Evolutionary conservation across 495 filamentous ascomycete genomes (phyloP).

Genomic region (Aspergillus affinis): DNA sequence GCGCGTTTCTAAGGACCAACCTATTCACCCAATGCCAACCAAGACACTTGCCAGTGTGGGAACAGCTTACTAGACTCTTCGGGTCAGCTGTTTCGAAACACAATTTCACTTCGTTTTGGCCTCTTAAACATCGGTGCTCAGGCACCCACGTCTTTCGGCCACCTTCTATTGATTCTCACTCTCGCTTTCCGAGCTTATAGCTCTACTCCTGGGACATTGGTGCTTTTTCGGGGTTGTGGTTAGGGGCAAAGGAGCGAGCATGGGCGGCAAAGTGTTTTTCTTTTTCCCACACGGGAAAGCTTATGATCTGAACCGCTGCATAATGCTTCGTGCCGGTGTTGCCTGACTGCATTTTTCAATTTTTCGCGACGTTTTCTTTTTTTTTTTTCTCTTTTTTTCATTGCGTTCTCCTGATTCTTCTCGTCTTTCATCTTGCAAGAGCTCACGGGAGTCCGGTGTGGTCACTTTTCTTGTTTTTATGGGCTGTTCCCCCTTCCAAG

Average conservation of each 20-base stretch:
- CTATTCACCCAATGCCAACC: slow-evolving; percentile 45
- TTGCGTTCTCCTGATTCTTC: slow-evolving; percentile 23
- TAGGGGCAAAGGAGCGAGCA: slow-evolving; percentile 36
- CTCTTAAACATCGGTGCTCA: slow-evolving; percentile 3
- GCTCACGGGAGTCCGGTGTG: slow-evolving; percentile 50
- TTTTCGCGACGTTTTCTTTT: slow-evolving; percentile 23
- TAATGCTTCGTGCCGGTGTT: slow-evolving; percentile 39
- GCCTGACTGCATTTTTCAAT: slow-evolving; percentile 31
- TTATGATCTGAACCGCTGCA: slow-evolving; percentile 34
- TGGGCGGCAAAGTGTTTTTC: slow-evolving; percentile 35
- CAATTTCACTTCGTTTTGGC: slow-evolving; percentile 6
- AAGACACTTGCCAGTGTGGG: slow-evolving; percentile 49
- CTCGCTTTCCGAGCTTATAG: slow-evolving; percentile 29
- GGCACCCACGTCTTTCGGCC: background rate
- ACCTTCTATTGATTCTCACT: slow-evolving; percentile 24
- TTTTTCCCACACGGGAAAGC: slow-evolving; percentile 31
- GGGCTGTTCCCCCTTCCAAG: slow-evolving; percentile 32
- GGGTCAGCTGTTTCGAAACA: slow-evolving; percentile 3
- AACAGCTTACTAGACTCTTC: slow-evolving; percentile 43
- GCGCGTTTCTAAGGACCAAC: slow-evolving; percentile 47
- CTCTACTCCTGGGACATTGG: slow-evolving; percentile 36
- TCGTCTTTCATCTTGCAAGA: slow-evolving; percentile 35
- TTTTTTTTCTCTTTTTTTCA: slow-evolving; percentile 18
- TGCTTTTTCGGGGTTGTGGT: slow-evolving; percentile 27
- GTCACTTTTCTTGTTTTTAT: slow-evolving; percentile 38